phyloP scores from a whole-genome alignment of 345 rosid species.

The Physaria fendleri region DNA sequence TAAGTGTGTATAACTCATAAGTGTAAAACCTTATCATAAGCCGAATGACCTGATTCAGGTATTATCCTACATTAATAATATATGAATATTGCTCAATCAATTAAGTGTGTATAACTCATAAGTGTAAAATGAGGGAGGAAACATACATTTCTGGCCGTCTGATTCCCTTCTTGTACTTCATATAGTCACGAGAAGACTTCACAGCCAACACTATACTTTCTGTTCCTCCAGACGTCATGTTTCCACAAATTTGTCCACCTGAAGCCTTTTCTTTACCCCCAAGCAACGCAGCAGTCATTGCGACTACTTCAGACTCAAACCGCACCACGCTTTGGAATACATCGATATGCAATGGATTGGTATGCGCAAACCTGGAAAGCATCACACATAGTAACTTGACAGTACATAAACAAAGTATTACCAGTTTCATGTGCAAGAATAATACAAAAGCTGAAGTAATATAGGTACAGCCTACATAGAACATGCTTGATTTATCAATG shows the following conservation, averaged over 20 bases:
- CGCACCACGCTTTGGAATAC: constrained; percentile 77
- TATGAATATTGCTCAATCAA: constrained; percentile 13
- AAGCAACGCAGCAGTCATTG: constrained; percentile 88
- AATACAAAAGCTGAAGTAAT: background rate
- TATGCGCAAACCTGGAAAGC: constrained; percentile 80
- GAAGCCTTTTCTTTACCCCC: constrained; percentile 66
- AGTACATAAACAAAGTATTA: background rate
- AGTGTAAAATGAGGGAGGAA: background rate
- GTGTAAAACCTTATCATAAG: constrained; percentile 97
- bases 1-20: too few relatives aligned
- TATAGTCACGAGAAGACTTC: constrained; percentile 91
- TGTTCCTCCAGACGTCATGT: constrained; percentile 99
- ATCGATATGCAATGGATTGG: constrained; percentile 88
- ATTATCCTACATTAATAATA: constrained; percentile 66
- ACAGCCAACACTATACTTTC: constrained; percentile 92
- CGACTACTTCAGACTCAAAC: constrained; percentile 93
- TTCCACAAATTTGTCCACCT: constrained; percentile 88
- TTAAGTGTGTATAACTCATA: background rate
- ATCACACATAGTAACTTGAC: constrained; percentile 13
- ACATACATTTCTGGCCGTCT: constrained; percentile 80
- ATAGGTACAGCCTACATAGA: constrained; percentile 67
- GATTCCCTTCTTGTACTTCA: constrained; percentile 82
- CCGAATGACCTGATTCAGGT: constrained; percentile 94
- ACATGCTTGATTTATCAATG: constrained; percentile 89
- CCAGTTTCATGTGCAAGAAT: background rate